Percentiles rank a stretch among this genome's conserved stretches.
These are phyloP conservation scores for Aegilops longissima DNA, from an alignment of 176 grass and related monocot genomes.

Conservation along the genomic window DNA sequence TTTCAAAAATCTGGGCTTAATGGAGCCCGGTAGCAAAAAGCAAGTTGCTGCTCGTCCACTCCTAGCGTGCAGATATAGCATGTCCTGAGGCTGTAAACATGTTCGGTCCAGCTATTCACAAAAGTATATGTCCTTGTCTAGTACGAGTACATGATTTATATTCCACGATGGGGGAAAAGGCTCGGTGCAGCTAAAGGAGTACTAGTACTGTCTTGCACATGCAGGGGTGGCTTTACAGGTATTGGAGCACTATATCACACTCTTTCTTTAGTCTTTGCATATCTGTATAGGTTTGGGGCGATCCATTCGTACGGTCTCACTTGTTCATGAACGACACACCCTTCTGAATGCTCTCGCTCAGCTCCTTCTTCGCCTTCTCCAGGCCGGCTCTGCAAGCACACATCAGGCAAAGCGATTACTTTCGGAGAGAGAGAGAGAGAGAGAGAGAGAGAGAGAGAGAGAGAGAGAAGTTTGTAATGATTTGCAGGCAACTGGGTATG, in stretches of 20 bases:
- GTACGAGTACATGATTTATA: background rate
- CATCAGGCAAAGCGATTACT: background rate
- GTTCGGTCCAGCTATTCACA: background rate
- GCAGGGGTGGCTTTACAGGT: background rate
- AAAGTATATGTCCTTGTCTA: background rate
- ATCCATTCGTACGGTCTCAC: constrained; percentile 30
- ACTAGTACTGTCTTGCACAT: constrained; percentile 9
- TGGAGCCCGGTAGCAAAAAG: no score
- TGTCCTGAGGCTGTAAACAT: no score
- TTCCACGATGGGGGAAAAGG: background rate
- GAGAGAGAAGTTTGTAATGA: background rate
- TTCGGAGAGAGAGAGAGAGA: background rate
- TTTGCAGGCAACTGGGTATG: background rate
- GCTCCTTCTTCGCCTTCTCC: constrained; percentile 89
- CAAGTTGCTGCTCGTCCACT: no score
- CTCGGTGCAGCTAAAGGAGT: constrained; percentile 15
- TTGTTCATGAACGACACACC: constrained; percentile 70
- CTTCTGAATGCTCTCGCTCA: constrained; percentile 84
- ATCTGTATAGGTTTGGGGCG: background rate
- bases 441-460: background rate
- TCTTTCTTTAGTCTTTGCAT: constrained; percentile 10
- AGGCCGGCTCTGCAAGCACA: constrained; percentile 55
- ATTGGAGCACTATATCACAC: constrained; percentile 21
- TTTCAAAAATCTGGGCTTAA: no score
- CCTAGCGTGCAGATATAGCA: no score